A percentile compares a stretch with the other conserved stretches of the same genome.
Conservation (phyloP, 805 yeast genomes). For the Candida andamanensis region DNA sequence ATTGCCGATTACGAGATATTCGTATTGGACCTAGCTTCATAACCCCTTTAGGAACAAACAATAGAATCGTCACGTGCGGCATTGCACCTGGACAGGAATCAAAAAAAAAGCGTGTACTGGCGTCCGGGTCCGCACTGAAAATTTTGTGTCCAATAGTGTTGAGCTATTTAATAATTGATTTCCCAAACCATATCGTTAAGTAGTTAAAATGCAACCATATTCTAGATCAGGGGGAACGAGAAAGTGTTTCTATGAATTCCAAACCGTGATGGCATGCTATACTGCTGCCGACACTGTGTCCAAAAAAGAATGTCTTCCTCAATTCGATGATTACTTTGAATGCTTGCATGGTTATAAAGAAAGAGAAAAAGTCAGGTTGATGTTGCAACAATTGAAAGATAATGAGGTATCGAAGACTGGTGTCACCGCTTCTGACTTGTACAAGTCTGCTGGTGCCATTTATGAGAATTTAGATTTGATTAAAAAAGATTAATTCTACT, state of each 20-base stretch:
- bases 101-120: too few relatives aligned
- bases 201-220: constrained; percentile 37
- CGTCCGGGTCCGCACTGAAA: not conserved
- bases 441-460: constrained; percentile 35
- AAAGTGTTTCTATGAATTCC: constrained; percentile 45
- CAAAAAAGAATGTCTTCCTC: constrained; percentile 39
- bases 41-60: too few relatives aligned
- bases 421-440: constrained; percentile 39
- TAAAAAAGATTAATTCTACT: constrained; percentile 8
- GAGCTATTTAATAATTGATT: not conserved
- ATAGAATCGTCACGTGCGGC: too few relatives aligned
- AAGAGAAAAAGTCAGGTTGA: constrained; percentile 40
- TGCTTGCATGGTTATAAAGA: constrained; percentile 45
- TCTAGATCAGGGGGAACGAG: constrained; percentile 45
- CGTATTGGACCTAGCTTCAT: too few relatives aligned
- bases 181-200: constrained; percentile 1
- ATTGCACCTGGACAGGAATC: too few relatives aligned
- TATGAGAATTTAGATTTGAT: constrained; percentile 43
- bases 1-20: too few relatives aligned
- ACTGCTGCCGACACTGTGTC: constrained; percentile 40
- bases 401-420: constrained; percentile 38
- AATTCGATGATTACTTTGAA: constrained; percentile 42
- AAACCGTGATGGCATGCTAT: constrained; percentile 39
- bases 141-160: constrained; percentile 6
- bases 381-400: constrained; percentile 43